Evolutionary conservation across 495 filamentous ascomycete species (phyloP).

Genomic region (Talaromyces adpressus): DNA sequence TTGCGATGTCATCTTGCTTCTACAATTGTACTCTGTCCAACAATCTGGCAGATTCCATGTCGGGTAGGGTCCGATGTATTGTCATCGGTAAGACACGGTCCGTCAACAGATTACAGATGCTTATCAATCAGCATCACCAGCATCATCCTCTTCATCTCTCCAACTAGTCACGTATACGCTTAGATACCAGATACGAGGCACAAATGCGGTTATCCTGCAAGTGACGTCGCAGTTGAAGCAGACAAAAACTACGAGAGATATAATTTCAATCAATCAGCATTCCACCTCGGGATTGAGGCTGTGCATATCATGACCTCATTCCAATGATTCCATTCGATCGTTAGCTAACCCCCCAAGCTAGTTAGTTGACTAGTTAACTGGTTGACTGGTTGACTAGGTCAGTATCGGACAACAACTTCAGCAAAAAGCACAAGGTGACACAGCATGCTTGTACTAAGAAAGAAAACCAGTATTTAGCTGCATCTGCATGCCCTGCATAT

Average conservation of each 20-base stretch:
- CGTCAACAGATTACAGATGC: not conserved
- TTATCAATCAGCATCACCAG: not conserved
- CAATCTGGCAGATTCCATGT: not conserved
- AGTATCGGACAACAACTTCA: not conserved
- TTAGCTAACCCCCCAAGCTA: not conserved
- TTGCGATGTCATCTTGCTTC: not conserved
- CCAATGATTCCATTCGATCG: not conserved
- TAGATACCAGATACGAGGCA: not conserved
- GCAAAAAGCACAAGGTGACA: not conserved
- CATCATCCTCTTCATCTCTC: not conserved
- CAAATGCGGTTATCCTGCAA: not conserved
- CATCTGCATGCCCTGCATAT: slow-evolving; percentile 2
- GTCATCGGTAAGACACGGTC: not conserved
- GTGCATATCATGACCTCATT: slow-evolving; percentile 11
- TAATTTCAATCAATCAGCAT: not conserved
- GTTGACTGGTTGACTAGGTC: not conserved
- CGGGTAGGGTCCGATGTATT: not conserved
- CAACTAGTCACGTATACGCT: not conserved
- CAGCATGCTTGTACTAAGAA: not conserved
- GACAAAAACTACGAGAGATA: not conserved
- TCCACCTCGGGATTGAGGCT: not conserved
- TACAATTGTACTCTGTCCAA: not conserved
- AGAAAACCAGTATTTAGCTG: not conserved
- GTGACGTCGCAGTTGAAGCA: not conserved
- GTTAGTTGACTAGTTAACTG: not conserved